Evolutionary conservation across 139 green algal species (phyloP), one percentile per base, ranked within the genome.

Genomic region (Medakamo hakoo): DNA sequence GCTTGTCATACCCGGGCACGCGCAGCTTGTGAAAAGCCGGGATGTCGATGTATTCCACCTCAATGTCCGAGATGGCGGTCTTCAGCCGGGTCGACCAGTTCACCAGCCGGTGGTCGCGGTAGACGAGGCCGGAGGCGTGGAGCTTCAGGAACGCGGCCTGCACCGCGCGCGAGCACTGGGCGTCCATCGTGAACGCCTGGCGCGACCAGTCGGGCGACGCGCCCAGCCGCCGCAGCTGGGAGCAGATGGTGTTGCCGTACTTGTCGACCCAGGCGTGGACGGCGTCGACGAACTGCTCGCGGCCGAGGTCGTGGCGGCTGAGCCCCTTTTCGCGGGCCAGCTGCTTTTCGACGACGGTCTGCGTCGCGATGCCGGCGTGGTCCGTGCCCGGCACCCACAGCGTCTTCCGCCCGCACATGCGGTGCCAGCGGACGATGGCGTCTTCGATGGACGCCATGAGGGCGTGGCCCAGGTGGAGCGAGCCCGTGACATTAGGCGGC

Each of bases 331-430:
- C 84, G 23, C 76, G 68, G 69, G 80, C 76, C 57, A 98, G 73
- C 77, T 90, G 92, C 81, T 96, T 97, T 79, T 99, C 93, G 58
- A 99, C 93, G 16, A 98, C 87, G 0, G 84, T 95, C 80, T 97
- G 89, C 25, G 92, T 78, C 55, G 72, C 72, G 62, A 78, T 99
- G 61, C 92, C 90, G 0, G 92, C 92, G 65, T 98, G 92, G 78
- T 99, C 92, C 0, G 86, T 95, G 14, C 93, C 93, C 0, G 93
- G 92, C 56, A 99, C 79, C 92, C 92, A 99, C 57, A 96, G 70
- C 59, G 82, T 77, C 49, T 96, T 91, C 82, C 86, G 92, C 21
- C 92, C 92, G 55, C 76, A 86, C 92, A 98, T 99, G 62, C 92
- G 80, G 23, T 77, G 67, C 89, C 91, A 98, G 18, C 93, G 74